Conservation (phyloP, 345 rosid species). For the Linum tenue region DNA sequence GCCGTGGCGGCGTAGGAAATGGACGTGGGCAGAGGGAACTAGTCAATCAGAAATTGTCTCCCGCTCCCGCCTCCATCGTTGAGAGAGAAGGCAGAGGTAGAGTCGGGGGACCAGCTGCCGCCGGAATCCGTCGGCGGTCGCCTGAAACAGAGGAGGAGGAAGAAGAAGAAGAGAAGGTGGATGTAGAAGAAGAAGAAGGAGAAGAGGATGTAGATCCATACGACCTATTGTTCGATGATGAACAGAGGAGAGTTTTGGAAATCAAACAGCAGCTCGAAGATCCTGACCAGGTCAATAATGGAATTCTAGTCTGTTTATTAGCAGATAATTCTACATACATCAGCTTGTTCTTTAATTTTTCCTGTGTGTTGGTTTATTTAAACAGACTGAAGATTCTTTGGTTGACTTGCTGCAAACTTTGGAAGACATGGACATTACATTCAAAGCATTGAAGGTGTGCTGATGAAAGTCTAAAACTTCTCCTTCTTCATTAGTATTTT, state of each 20-base stretch:
- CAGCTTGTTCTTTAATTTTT: neutral
- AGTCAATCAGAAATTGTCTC: slow-evolving; percentile 5
- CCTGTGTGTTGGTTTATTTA: slow-evolving; percentile 9
- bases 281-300: slow-evolving; percentile 60
- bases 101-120: slow-evolving; percentile 24
- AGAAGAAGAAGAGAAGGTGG: slow-evolving; percentile 4
- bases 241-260: slow-evolving; percentile 66
- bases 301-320: too few species aligned
- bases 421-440: slow-evolving; percentile 93
- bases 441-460: slow-evolving; percentile 74
- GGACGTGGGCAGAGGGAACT: slow-evolving; percentile 20
- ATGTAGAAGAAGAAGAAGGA: slow-evolving; percentile 34
- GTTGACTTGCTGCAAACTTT: slow-evolving; percentile 89
- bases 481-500: slow-evolving; percentile 7
- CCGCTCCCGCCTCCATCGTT: neutral
- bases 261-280: slow-evolving; percentile 83
- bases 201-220: slow-evolving; percentile 45
- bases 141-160: slow-evolving; percentile 47
- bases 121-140: slow-evolving; percentile 33
- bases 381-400: slow-evolving; percentile 77
- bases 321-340: too few species aligned
- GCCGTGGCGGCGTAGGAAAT: slow-evolving; percentile 47
- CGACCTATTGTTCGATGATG: slow-evolving; percentile 92
- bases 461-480: neutral
- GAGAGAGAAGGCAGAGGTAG: slow-evolving; percentile 27